Evolutionary conservation across 495 filamentous ascomycete genomes (phyloP), one percentile per base, ranked within the genome.

Genomic region (Penicillium waksmanii): DNA sequence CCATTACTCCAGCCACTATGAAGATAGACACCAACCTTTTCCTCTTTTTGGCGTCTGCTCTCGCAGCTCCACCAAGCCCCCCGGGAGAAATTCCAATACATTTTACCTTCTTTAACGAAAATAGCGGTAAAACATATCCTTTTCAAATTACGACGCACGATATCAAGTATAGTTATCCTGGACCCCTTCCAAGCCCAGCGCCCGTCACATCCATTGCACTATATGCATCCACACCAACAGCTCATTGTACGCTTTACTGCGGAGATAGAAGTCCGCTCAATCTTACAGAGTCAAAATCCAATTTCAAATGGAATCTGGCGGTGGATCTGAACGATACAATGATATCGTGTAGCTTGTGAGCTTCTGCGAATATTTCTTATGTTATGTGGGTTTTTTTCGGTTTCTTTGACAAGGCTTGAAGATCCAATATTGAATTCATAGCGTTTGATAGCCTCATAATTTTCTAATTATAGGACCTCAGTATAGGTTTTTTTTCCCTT

Each of bases 401-500:
- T 27, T 27, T 27, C 5, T 27, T 27, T 27, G 4, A 5, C 27
- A 2, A 1, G 27, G 27, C 5, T 27, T 27, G 27, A 5, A 7
- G 27, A 7, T 27, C 27, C 27, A 27, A 3, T 27, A 5, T 27
- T 2, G 6, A 27, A 5, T 27, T 27, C 27, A 27, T 62, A 73
- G 56, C n/a, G n/a, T 67, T 76, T 43, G 57, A 33, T 5, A 77
- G 74, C 36, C 25, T 78, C 0, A 54, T 73, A 18, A 71, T 76
- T 5, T 60, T 74, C n/a, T 46, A 15, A 12, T 9, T 15, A 12
- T 13, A 15, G 11, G 35, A n/a, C 21, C 42, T 44, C 42, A n/a
- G 42, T 44, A 44, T 44, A 19, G 42, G 42, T 44, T 44, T 44
- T 44, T 21, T 13, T 44, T 21, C 4, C 35, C 10, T 38, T 44